Base-by-base conservation (phyloP, 495 filamentous ascomycete species). In the Sphaerosporella brunnea region DNA sequence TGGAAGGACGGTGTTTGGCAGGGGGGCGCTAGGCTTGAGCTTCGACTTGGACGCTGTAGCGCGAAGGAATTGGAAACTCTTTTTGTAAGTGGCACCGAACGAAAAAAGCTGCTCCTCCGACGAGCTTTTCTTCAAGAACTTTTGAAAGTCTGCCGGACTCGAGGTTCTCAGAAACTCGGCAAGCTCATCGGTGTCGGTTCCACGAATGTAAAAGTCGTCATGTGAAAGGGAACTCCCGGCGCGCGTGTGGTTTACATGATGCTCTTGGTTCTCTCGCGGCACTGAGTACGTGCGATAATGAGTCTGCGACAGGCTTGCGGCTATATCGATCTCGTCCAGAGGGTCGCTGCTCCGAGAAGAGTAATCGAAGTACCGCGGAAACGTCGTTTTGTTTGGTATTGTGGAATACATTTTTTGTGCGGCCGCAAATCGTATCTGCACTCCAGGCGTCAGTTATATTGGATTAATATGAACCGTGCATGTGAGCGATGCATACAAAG, bases 141-240 rank as follows among this genome's bases (percentile, higher is more conserved):
- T 53, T 23, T 45, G 45, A 24, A 51, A 59, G 24, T 58, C 54
- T 13, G 51, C 34, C 30, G 56, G 56, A 46, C 40, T 54, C 4
- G 56, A 59, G 20, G 42, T 44, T 35, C 47, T 54, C 20, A 59
- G 38, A 32, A 59, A 59, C 11, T 54, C 55, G 9, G 56, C 56
- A 20, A 59, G 43, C 43, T 59, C 56, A 41, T 51, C 48, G 15
- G 56, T 59, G 15, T 48, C 47, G 21, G 52, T 51, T 26, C 38
- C 54, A 34, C 53, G 35, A 28, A 53, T 25, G 26, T 47, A 44
- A 36, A 49, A 20, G 21, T 55, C 52, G 15, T 44, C 51, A 44
- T 42, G 45, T 30, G 52, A 48, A 20, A 47, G 37, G 18, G 36
- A 45, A 23, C 45, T 54, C 13, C 28, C 42, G 43, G 49, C 45